Percentiles rank a stretch among this genome's conserved stretches.
Evolutionary conservation across 176 grass and related monocot species (phyloP).

Genomic region (Pharus latifolius): DNA sequence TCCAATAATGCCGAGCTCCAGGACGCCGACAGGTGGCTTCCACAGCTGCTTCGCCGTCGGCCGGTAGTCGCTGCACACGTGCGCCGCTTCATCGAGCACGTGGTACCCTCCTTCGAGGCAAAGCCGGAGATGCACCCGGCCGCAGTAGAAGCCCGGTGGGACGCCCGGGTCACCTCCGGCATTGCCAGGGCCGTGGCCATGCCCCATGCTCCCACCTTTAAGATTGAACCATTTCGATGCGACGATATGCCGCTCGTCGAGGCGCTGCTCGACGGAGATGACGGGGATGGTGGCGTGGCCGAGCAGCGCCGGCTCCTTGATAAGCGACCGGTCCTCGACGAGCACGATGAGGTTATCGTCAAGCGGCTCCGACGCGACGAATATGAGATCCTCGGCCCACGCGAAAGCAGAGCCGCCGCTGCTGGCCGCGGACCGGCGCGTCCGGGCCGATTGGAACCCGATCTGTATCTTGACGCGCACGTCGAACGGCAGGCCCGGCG

Average conservation of each 20-base stretch:
- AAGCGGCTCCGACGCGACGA: constrained; percentile 74
- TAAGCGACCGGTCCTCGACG: constrained; percentile 71
- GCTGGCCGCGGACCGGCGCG: constrained; percentile 57
- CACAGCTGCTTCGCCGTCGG: constrained; percentile 96
- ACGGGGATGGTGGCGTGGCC: constrained; percentile 54
- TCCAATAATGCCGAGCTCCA: constrained; percentile 80
- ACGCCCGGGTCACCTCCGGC: not conserved
- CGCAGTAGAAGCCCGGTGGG: constrained; percentile 38
- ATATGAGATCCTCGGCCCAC: constrained; percentile 91
- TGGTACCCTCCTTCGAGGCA: constrained; percentile 89
- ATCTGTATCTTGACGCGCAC: constrained; percentile 83
- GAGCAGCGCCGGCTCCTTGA: constrained; percentile 54
- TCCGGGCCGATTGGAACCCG: constrained; percentile 76
- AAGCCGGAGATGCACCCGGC: constrained; percentile 75
- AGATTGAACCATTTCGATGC: constrained; percentile 68
- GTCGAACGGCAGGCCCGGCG: constrained; percentile 47
- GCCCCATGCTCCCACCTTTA: constrained; percentile 10
- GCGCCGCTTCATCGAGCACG: constrained; percentile 90
- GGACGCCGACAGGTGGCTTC: constrained; percentile 71
- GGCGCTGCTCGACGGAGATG: constrained; percentile 59
- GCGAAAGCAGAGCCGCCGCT: constrained; percentile 62
- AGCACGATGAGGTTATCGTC: constrained; percentile 51
- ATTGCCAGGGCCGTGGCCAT: not conserved
- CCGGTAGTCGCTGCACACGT: constrained; percentile 95
- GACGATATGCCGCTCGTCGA: constrained; percentile 70